Conservation (phyloP, 2,329 filamentous ascomycete species). For the Botrytis tulipae region DNA sequence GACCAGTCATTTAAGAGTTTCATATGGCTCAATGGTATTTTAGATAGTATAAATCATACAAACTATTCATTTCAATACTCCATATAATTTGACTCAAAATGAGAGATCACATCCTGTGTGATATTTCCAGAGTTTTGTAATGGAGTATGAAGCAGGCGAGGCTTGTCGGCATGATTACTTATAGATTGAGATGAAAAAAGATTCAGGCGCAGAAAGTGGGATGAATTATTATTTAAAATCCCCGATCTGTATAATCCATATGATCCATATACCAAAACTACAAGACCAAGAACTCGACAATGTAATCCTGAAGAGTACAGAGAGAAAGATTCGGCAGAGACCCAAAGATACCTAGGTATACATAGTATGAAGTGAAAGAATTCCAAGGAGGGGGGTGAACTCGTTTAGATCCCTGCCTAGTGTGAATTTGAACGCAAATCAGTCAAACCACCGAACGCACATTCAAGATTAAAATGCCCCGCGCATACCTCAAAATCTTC, state of each 20-base stretch:
- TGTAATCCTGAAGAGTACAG: not conserved
- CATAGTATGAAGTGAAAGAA: not conserved
- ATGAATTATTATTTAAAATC: not conserved
- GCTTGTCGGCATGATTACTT: not conserved
- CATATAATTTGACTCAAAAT: not conserved
- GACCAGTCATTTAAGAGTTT: slow-evolving; percentile 47
- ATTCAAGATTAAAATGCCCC: slow-evolving; percentile 18
- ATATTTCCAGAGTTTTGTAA: not conserved
- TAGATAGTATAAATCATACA: not conserved
- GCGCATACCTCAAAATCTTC: slow-evolving; percentile 16
- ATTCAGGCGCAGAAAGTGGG: not conserved
- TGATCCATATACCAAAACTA: not conserved
- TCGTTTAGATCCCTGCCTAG: slow-evolving; percentile 17
- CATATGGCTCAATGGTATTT: not conserved
- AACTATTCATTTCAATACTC: not conserved
- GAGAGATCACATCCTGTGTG: not conserved
- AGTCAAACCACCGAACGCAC: slow-evolving; percentile 9
- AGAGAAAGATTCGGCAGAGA: not conserved
- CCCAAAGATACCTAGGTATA: not conserved
- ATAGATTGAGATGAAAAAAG: not conserved
- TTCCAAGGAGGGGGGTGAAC: not conserved
- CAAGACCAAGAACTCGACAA: not conserved
- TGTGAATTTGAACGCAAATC: slow-evolving; percentile 6
- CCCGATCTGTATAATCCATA: no score
- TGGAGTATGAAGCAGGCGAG: not conserved